A percentile compares a stretch with the other conserved stretches of the same genome.
Evolutionary conservation across 352 stramenopile genomes (phyloP).

Genomic region (Globisporangium takayamanum): DNA sequence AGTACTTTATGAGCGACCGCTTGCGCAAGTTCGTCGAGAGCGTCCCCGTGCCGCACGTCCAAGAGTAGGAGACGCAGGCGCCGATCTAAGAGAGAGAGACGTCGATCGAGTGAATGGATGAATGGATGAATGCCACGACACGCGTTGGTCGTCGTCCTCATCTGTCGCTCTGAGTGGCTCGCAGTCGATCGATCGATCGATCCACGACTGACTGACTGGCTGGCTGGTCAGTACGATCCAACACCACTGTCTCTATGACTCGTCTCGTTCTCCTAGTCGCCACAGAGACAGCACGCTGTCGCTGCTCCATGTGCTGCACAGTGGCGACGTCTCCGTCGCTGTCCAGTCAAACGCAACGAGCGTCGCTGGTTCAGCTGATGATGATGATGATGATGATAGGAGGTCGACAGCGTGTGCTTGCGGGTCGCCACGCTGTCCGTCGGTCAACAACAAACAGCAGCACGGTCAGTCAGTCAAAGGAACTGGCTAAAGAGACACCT

Average conservation of each 20-base stretch:
- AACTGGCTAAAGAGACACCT: background rate
- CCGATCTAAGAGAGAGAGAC: background rate
- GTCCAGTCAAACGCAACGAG: background rate
- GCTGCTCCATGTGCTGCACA: background rate
- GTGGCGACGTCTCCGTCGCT: background rate
- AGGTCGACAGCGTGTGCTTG: background rate
- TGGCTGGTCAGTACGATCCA: background rate
- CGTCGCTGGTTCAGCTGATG: background rate
- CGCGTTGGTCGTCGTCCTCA: too few relatives aligned
- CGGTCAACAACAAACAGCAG: too few relatives aligned
- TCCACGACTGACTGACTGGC: too few relatives aligned
- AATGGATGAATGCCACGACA: too few relatives aligned
- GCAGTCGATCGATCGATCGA: too few relatives aligned
- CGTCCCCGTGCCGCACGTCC: slow-evolving; percentile 26
- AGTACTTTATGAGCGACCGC: slow-evolving; percentile 81
- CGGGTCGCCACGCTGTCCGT: slow-evolving; percentile 1
- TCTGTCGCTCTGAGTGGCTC: too few relatives aligned
- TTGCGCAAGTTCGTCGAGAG: slow-evolving; percentile 65
- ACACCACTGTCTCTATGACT: too few relatives aligned
- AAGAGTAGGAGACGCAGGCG: background rate
- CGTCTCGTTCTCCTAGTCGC: background rate
- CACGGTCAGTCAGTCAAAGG: background rate
- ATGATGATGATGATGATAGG: background rate
- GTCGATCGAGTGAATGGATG: background rate
- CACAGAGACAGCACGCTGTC: slow-evolving; percentile 1